These are phyloP conservation scores for Selenicereus undatus DNA, from an alignment of 148 eudicot genomes.

Conservation along the genomic window DNA sequence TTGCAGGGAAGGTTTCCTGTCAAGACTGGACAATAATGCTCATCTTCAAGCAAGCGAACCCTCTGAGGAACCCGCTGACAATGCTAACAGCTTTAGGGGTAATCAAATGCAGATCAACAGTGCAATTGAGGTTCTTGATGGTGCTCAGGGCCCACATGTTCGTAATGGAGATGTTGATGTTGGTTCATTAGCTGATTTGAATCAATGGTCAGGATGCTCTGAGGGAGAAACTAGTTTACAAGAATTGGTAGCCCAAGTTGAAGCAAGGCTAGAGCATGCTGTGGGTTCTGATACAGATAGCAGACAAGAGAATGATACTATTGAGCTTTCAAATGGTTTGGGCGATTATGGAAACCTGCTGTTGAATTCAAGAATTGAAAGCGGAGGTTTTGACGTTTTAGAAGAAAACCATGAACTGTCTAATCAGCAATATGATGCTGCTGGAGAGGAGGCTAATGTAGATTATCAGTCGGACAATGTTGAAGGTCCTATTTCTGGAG, in stretches of 20 bases:
- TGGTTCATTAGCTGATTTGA: slow-evolving; percentile 11
- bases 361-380: slow-evolving; percentile 23
- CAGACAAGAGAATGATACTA: slow-evolving; percentile 19
- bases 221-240: slow-evolving; percentile 19
- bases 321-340: slow-evolving; percentile 12
- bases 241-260: slow-evolving; percentile 24
- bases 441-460: slow-evolving; percentile 29
- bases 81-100: slow-evolving; percentile 22
- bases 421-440: slow-evolving; percentile 27
- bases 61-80: slow-evolving; percentile 39
- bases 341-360: slow-evolving; percentile 14
- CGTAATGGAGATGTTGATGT: slow-evolving; percentile 28
- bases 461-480: slow-evolving; percentile 19
- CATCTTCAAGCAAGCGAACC: slow-evolving; percentile 33
- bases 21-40: slow-evolving; percentile 48
- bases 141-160: slow-evolving; percentile 27
- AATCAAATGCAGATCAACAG: slow-evolving; percentile 34
- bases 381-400: slow-evolving; percentile 21
- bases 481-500: slow-evolving; percentile 29
- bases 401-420: slow-evolving; percentile 27
- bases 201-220: slow-evolving; percentile 19
- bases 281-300: slow-evolving; percentile 23
- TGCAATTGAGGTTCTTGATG: slow-evolving; percentile 30
- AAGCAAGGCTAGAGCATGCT: slow-evolving; percentile 29
- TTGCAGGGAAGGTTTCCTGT: slow-evolving; percentile 83